Conservation (phyloP, 2,329 filamentous ascomycete species). For the Fusarium sp. region DNA sequence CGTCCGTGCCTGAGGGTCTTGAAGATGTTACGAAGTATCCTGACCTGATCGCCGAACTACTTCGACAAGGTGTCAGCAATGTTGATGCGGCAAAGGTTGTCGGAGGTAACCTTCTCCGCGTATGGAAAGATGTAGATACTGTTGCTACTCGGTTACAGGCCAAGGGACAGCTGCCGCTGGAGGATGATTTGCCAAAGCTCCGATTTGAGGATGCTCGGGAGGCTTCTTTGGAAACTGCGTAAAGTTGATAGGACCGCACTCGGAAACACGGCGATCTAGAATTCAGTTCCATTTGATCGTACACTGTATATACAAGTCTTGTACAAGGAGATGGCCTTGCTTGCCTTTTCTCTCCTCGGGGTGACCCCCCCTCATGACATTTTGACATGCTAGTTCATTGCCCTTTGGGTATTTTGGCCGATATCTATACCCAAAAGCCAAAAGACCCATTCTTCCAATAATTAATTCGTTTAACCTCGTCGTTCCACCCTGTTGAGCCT, state of each 20-base stretch:
- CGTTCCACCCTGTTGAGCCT: slow-evolving; percentile 71
- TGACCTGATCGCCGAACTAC: slow-evolving; percentile 79
- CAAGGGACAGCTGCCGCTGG: slow-evolving; percentile 64
- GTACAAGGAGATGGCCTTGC: slow-evolving; percentile 41
- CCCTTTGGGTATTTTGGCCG: not conserved
- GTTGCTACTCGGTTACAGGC: slow-evolving; percentile 76
- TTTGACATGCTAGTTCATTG: slow-evolving; percentile 7
- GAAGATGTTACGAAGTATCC: slow-evolving; percentile 90
- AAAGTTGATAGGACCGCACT: slow-evolving; percentile 11
- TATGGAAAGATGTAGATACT: slow-evolving; percentile 83
- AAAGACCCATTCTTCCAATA: not conserved
- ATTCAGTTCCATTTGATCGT: slow-evolving; percentile 44
- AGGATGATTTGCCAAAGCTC: slow-evolving; percentile 61
- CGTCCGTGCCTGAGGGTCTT: slow-evolving; percentile 75
- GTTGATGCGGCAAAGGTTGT: slow-evolving; percentile 79
- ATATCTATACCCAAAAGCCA: not conserved
- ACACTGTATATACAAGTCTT: slow-evolving; percentile 52
- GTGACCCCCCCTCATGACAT: slow-evolving; percentile 6
- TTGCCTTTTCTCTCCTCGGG: slow-evolving; percentile 10
- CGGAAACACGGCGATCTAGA: slow-evolving; percentile 18
- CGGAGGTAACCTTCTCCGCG: slow-evolving; percentile 84
- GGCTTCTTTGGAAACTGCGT: slow-evolving; percentile 5
- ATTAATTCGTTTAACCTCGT: slow-evolving; percentile 42
- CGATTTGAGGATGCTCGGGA: slow-evolving; percentile 25
- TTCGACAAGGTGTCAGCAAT: slow-evolving; percentile 80